Evolutionary conservation across 352 stramenopile species (phyloP).

Genomic region (Phytophthora sp.): DNA sequence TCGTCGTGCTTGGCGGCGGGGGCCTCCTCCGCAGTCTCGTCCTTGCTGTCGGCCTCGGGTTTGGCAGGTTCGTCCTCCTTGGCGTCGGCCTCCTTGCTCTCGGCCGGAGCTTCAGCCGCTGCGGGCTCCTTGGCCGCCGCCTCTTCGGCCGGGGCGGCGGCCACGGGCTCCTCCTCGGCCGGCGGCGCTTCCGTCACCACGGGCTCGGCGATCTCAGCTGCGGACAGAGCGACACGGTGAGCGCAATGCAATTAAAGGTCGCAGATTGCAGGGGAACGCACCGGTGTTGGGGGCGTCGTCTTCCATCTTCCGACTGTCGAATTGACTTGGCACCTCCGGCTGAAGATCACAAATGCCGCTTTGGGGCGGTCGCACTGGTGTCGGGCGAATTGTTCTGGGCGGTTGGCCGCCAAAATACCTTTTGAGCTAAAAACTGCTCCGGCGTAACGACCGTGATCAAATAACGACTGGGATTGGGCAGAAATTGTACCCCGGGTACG

Average conservation of each 20-base stretch:
- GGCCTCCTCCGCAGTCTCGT: conserved; percentile 26
- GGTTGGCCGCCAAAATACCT: conserved; percentile 16
- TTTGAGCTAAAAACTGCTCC: not conserved
- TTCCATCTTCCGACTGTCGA: conserved; percentile 41
- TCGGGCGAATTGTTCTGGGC: conserved; percentile 3
- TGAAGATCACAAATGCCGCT: conserved; percentile 38
- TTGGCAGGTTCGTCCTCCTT: conserved; percentile 32
- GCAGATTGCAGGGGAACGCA: not conserved
- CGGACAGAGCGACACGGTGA: not conserved
- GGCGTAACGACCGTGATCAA: not conserved
- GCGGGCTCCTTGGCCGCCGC: not conserved
- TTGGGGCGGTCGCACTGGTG: not conserved
- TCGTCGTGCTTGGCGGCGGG: conserved; percentile 34
- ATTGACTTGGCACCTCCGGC: conserved; percentile 19
- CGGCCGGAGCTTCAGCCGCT: conserved; percentile 12
- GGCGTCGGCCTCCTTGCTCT: conserved; percentile 44
- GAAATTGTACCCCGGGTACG: not conserved
- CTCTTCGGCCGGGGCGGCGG: conserved; percentile 6
- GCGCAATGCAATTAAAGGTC: not conserved
- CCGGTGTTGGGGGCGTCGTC: conserved; percentile 58
- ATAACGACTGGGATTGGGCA: conserved; percentile 13
- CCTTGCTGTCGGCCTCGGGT: conserved; percentile 26
- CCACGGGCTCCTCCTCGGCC: conserved; percentile 13
- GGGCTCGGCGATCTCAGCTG: conserved; percentile 28
- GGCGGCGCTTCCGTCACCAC: conserved; percentile 23